Evolutionary conservation across 1,139 yeast genomes (phyloP), one percentile per base, ranked within the genome.

Genomic region (Taphrina betulina): DNA sequence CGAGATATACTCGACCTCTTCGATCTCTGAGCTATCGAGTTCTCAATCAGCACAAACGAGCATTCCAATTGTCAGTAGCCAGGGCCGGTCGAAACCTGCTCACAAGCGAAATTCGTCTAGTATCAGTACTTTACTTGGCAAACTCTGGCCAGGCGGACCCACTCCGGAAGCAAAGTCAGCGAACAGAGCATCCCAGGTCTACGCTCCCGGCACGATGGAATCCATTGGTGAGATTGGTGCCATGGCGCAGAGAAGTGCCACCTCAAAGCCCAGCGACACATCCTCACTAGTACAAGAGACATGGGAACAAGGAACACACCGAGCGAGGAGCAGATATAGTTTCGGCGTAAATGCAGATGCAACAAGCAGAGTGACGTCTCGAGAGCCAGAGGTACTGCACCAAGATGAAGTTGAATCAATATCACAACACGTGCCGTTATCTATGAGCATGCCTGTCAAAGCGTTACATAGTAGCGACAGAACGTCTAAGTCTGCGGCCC

Each of bases 401-500:
- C n/a, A n/a, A n/a, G n/a, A n/a, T n/a, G n/a, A n/a, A n/a, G n/a
- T n/a, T n/a, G n/a, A n/a, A n/a, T n/a, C n/a, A n/a, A n/a, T n/a
- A n/a, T n/a, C n/a, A n/a, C n/a, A n/a, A n/a, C n/a, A n/a, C n/a
- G n/a, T n/a, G n/a, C n/a, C n/a, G n/a, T n/a, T n/a, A n/a, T n/a
- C n/a, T n/a, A n/a, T n/a, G n/a, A n/a, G n/a, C n/a, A n/a, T n/a
- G n/a, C n/a, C n/a, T n/a, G n/a, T n/a, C n/a, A n/a, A 35, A 35
- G 23, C n/a, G 23, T 35, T 22, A 24, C 40, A 40, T 16, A 24
- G 23, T 8, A 8, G 24, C n/a, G 48, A 24, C 10, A 42, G 26
- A 24, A 19, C 16, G 16, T 29, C 36, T 23, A 16, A 29, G 17
- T 22, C 41, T 8, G 59, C 62, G 3, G 61, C 63, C 12, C 40